A percentile compares a stretch with the other conserved stretches of the same genome.
Conservation (phyloP, 257 asterid species). For the Pogostemon cablin region DNA sequence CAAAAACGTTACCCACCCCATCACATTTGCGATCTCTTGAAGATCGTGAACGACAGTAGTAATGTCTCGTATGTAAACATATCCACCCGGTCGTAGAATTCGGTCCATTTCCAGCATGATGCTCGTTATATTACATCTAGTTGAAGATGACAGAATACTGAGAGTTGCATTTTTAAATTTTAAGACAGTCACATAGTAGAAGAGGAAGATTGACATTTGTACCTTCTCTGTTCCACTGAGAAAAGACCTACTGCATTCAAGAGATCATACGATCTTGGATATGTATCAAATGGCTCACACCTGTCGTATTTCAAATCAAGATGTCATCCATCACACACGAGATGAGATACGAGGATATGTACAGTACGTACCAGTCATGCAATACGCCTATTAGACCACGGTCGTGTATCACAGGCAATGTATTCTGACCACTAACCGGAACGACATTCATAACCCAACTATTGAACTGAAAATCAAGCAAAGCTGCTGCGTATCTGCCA, state of each 20-base stretch:
- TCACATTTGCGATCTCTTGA: constrained; percentile 47
- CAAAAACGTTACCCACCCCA: constrained; percentile 61
- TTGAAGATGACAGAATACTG: neutral
- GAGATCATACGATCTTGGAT: constrained; percentile 73
- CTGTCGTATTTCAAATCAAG: constrained; percentile 32
- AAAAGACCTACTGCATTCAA: constrained; percentile 64
- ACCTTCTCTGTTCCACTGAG: constrained; percentile 64
- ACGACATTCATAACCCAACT: constrained; percentile 79
- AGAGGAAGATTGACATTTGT: neutral
- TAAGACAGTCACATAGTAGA: neutral
- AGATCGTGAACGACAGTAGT: constrained; percentile 48
- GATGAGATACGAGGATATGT: neutral
- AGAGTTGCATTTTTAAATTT: neutral
- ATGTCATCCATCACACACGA: neutral
- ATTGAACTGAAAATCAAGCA: constrained; percentile 48
- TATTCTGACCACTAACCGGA: constrained; percentile 56
- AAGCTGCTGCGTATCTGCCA: constrained; percentile 66
- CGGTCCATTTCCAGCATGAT: constrained; percentile 81
- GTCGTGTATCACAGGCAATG: constrained; percentile 62
- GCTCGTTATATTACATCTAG: constrained; percentile 58
- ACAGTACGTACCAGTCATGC: constrained; percentile 67
- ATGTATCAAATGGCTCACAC: constrained; percentile 80
- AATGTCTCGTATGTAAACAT: constrained; percentile 59
- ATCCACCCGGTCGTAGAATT: constrained; percentile 69
- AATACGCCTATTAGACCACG: constrained; percentile 68